A percentile compares a stretch with the other conserved stretches of the same genome.
phyloP scores from a whole-genome alignment of 768 basidiomycete genomes.

The Hydnomerulius pinastri region DNA sequence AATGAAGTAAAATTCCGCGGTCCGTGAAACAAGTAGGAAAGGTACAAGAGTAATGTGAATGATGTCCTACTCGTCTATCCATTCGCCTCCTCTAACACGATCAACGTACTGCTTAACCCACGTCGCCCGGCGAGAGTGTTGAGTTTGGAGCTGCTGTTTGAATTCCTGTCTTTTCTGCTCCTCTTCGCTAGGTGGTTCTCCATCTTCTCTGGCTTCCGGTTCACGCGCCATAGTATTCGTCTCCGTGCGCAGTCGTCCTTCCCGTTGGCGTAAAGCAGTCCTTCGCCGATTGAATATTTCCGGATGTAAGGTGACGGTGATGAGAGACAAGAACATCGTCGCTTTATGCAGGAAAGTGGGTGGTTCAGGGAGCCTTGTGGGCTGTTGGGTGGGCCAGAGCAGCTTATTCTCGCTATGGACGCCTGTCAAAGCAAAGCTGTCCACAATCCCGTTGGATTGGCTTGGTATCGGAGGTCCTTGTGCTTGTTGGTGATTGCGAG shows the following conservation, averaged over 20 bases:
- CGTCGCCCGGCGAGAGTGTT: slow-evolving; percentile 51
- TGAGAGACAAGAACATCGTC: slow-evolving; percentile 54
- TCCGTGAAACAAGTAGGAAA: slow-evolving; percentile 2
- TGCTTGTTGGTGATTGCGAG: slow-evolving; percentile 18
- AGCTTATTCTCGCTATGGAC: slow-evolving; percentile 56
- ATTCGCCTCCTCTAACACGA: slow-evolving; percentile 63
- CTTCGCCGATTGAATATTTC: slow-evolving; percentile 74
- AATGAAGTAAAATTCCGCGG: slow-evolving; percentile 2
- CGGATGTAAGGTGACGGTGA: slow-evolving; percentile 67
- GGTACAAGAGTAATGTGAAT: slow-evolving; percentile 4
- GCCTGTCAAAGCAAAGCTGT: slow-evolving; percentile 58
- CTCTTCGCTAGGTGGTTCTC: slow-evolving; percentile 36
- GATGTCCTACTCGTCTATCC: slow-evolving; percentile 58
- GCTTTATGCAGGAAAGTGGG: slow-evolving; percentile 53
- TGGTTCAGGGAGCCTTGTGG: slow-evolving; percentile 28
- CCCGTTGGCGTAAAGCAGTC: slow-evolving; percentile 55
- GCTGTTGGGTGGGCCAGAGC: slow-evolving; percentile 37
- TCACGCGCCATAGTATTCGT: slow-evolving; percentile 42
- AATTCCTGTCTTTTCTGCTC: slow-evolving; percentile 24
- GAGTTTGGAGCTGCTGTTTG: slow-evolving; percentile 47
- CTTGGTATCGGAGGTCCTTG: slow-evolving; percentile 32
- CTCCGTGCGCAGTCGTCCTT: slow-evolving; percentile 69
- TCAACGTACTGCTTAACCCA: slow-evolving; percentile 70
- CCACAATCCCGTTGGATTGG: slow-evolving; percentile 40
- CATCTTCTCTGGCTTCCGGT: slow-evolving; percentile 29